Conservation (phyloP, 1,139 yeast species). For the Hyphopichia burtonii region DNA sequence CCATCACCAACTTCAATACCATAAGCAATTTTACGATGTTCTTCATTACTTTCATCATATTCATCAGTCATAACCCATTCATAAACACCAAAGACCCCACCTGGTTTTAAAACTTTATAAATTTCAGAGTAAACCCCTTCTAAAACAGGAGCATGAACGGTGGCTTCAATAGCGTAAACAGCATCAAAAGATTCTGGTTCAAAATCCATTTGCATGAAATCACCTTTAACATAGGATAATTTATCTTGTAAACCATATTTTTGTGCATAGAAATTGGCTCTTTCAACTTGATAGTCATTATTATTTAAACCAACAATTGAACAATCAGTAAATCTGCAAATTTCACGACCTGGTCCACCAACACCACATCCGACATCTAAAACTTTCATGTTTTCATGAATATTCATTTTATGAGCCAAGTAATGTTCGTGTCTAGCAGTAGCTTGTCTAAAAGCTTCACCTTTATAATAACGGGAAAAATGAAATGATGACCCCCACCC, state of each 20-base stretch:
- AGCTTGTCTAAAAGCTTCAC: constrained; percentile 93
- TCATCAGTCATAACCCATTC: constrained; percentile 99
- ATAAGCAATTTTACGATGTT: constrained; percentile 92
- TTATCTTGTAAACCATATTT: constrained; percentile 65
- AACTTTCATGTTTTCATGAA: constrained; percentile 78
- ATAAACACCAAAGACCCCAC: constrained; percentile 96
- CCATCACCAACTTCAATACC: constrained; percentile 99
- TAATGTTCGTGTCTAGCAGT: constrained; percentile 97
- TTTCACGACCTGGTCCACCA: constrained; percentile 99
- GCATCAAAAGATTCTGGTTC: constrained; percentile 89
- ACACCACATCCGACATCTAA: constrained; percentile 99
- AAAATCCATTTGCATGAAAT: constrained; percentile 98
- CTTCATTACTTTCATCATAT: constrained; percentile 83
- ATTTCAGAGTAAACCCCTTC: constrained; percentile 97
- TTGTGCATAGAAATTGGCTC: constrained; percentile 82
- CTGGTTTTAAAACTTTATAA: constrained; percentile 93
- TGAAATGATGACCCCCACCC: constrained; percentile 99
- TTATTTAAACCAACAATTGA: constrained; percentile 88
- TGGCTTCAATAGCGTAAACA: constrained; percentile 97
- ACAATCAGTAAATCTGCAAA: constrained; percentile 86
- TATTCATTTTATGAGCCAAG: constrained; percentile 82
- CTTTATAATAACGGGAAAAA: constrained; percentile 88
- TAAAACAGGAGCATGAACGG: constrained; percentile 95
- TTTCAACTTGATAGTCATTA: constrained; percentile 94
- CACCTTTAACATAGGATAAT: constrained; percentile 90